Conservation (phyloP, 2,329 filamentous ascomycete genomes). For the Scedosporium dehoogii region DNA sequence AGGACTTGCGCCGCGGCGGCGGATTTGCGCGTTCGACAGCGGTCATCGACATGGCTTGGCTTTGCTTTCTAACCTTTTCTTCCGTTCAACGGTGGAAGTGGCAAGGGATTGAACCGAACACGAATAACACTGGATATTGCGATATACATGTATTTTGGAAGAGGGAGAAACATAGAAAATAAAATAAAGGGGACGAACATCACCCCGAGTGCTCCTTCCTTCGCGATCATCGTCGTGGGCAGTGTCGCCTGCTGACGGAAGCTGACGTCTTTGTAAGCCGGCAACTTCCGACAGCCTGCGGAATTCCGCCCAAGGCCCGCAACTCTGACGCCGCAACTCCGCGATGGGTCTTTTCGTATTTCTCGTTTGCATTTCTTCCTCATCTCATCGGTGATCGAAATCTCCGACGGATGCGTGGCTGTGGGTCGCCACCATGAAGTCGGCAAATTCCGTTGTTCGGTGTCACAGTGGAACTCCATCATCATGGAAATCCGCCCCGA, state of each 20-base stretch:
- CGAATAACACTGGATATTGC: background rate
- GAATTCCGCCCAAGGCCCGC: background rate
- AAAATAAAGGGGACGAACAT: background rate
- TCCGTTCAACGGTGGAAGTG: background rate
- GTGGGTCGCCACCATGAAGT: background rate
- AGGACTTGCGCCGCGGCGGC: constrained; percentile 43
- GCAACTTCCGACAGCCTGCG: background rate
- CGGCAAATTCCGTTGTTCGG: too few relatives aligned
- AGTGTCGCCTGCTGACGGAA: background rate
- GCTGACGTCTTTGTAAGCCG: background rate
- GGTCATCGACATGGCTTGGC: constrained; percentile 1
- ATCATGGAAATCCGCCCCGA: background rate
- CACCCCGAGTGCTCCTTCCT: too few relatives aligned
- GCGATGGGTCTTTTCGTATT: background rate
- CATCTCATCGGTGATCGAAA: too few relatives aligned
- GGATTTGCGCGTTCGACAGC: constrained; percentile 29
- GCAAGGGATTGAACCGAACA: background rate
- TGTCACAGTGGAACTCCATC: background rate
- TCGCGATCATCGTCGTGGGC: too few relatives aligned
- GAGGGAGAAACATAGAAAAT: background rate
- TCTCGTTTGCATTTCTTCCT: too few relatives aligned
- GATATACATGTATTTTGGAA: background rate
- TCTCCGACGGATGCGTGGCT: too few relatives aligned
- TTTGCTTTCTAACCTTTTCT: background rate
- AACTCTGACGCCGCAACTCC: background rate